Percentiles rank a stretch among this genome's conserved stretches.
Evolutionary conservation across 2,329 filamentous ascomycete genomes (phyloP).

Genomic region (Torrubiellomyces zombiae): DNA sequence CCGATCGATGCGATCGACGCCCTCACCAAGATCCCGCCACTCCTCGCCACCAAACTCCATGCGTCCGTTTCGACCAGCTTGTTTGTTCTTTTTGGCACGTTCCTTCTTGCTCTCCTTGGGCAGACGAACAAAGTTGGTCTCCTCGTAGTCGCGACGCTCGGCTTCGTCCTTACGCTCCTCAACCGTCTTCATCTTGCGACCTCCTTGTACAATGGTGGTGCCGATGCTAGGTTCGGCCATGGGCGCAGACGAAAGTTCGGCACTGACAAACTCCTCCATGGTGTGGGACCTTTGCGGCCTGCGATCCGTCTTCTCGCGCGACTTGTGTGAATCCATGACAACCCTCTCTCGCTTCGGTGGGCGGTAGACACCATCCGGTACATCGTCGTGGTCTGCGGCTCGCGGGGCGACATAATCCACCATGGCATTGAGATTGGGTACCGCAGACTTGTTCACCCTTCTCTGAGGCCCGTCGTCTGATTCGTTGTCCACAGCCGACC

Average conservation of each 20-base stretch:
- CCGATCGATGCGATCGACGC: constrained; percentile 70
- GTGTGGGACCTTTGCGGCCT: constrained; percentile 60
- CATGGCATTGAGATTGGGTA: constrained; percentile 16
- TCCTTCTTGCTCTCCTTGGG: constrained; percentile 84
- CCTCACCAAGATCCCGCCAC: constrained; percentile 72
- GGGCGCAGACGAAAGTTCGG: constrained; percentile 70
- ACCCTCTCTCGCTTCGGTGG: constrained; percentile 81
- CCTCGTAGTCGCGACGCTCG: constrained; percentile 75
- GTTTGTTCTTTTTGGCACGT: constrained; percentile 42
- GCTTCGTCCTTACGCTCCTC: constrained; percentile 61
- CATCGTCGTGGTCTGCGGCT: constrained; percentile 13
- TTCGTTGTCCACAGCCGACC: constrained; percentile 1
- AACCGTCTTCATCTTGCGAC: constrained; percentile 62
- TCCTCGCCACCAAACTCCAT: constrained; percentile 80
- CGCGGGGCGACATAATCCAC: constrained; percentile 16
- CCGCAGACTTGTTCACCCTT: constrained; percentile 11
- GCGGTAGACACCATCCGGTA: constrained; percentile 58
- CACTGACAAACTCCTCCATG: constrained; percentile 79
- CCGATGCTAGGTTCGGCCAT: constrained; percentile 80
- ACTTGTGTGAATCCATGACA: constrained; percentile 57
- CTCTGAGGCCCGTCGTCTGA: constrained; percentile 12
- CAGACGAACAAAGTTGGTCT: constrained; percentile 77
- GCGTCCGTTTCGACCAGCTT: constrained; percentile 31
- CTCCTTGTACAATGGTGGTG: constrained; percentile 66
- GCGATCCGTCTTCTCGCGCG: constrained; percentile 40